Base-by-base conservation (phyloP, 768 basidiomycete genomes). In the Lentinula aciculospora region DNA sequence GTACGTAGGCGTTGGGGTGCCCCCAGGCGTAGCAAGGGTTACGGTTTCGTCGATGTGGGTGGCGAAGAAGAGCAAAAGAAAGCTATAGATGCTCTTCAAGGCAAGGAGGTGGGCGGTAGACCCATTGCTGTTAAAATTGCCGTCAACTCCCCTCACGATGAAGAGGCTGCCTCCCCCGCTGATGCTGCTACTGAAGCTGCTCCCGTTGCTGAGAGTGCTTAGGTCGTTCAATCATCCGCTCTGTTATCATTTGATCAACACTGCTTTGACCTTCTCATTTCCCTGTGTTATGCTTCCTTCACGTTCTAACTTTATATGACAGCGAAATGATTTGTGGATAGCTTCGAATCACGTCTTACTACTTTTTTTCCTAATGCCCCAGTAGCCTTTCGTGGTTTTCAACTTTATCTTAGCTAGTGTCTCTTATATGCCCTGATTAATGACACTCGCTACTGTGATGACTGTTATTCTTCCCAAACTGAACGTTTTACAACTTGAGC, bases 21-120 rank as follows among this genome's bases (percentile, higher is more conserved):
- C 42, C 88, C 88, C 67, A 83, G 88, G 71, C 89, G 85, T 73
- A 92, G 89, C 81, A 96, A 96, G 75, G 96, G 96, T 57, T 98
- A 95, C 72, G 96, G 94, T 53, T 99, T 99, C 68, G 96, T 99
- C 68, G 95, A 98, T 65, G 92, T 97, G 61, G 92, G 89, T 60
- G 76, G 77, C 64, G 88, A 94, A 72, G 89, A 85, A 65, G 86
- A 94, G 73, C 96, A 99, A 77, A 72, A 86, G 71, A 93, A 94
- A 77, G 96, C 94, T 54, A 88, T 99, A 61, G 84, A 84, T 57
- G 83, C 84, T 63, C 81, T 94, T 61, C 81, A 94, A 65, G 94
- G 92, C 70, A 92, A 92, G 72, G 88, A 96, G 61, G 76, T 99
- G 57, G 86, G 84, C 46, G 94, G 92, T 53, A 81, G 96, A 65